Evolutionary conservation across 2,329 filamentous ascomycete genomes (phyloP), one percentile per base, ranked within the genome.

Genomic region (Periglandula ipomoeae): DNA sequence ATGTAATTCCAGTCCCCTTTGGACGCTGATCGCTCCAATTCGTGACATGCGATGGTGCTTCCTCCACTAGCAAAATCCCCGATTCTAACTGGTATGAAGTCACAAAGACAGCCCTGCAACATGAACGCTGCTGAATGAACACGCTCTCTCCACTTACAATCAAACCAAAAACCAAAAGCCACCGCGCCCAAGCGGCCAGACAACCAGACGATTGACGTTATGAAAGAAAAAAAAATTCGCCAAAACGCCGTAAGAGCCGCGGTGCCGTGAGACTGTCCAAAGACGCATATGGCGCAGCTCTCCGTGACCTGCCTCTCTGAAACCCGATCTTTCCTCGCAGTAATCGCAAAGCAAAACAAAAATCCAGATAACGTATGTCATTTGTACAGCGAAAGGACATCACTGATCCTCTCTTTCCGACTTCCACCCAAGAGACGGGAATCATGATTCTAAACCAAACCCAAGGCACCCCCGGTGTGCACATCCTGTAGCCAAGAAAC

Each of bases 181-280:
- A 38, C n/a, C 35, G 30, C 35, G 19, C 6, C 10, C 8, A 9
- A 19, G n/a, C 5, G 11, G 13, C 22, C 26, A 19, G 11, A 15
- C 8, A 13, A 19, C 17, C 34, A 39, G n/a, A 8, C 13, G 22
- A 24, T 35, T 15, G 3, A 37, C 13, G 15, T 10, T 46, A 44
- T 44, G 46, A 46, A 49, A 22, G 22, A 46, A 54, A 53, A 53
- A 47, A 53, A 19, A 23, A 48, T 52, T 40, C 51, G 54, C 57
- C 48, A 52, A 50, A 47, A 47, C 45, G 35, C 45, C 44, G 13
- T 24, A 10, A 37, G 23, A 37, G 23, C 5, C 34, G 17, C 38
- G 58, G 61, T 56, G 50, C 57, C 56, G 49, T 50, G 49, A 55
- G 56, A 34, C 45, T 6, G 20, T 37, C 20, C 46, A 49, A 44